These are phyloP conservation scores for Xerocomus cyaneibrunnescens DNA, from an alignment of 1,284 basidiomycete genomes.

Conservation along the genomic window DNA sequence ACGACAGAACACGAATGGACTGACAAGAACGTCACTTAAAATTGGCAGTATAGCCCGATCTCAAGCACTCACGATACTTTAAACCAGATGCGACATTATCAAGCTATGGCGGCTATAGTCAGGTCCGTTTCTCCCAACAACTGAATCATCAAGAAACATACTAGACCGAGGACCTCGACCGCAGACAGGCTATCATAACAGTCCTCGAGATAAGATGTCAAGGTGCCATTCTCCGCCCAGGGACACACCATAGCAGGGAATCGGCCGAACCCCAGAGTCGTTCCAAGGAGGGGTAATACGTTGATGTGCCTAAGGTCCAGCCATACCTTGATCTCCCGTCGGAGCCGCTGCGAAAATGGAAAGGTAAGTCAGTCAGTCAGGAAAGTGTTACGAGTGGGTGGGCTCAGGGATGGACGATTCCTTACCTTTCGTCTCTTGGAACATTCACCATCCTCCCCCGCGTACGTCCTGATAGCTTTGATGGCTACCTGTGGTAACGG, in stretches of 20 bases:
- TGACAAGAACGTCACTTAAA: neutral
- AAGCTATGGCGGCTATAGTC: neutral
- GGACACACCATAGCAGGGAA: slow-evolving; percentile 9
- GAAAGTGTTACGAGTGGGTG: too few relatives aligned
- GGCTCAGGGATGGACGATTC: neutral
- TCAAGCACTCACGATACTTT: slow-evolving; percentile 6
- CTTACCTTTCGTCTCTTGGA: slow-evolving; percentile 9
- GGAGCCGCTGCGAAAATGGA: neutral
- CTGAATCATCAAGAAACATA: neutral
- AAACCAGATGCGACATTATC: neutral
- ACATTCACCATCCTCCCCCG: slow-evolving; percentile 3
- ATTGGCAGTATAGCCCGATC: neutral
- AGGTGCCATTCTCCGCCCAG: slow-evolving; percentile 3
- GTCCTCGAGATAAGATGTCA: neutral
- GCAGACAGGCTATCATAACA: neutral
- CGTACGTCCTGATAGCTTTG: slow-evolving; percentile 12
- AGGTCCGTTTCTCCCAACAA: neutral
- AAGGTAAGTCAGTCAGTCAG: neutral
- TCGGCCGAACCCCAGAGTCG: slow-evolving; percentile 1
- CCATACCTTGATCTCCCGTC: neutral
- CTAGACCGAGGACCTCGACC: slow-evolving; percentile 1
- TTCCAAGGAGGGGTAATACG: slow-evolving; percentile 7
- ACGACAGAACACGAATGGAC: neutral
- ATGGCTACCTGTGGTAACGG: slow-evolving; percentile 12
- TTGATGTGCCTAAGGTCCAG: slow-evolving; percentile 1